phyloP scores from a whole-genome alignment of 73 alveolate genomes.

The Paramecium sonneborni region DNA sequence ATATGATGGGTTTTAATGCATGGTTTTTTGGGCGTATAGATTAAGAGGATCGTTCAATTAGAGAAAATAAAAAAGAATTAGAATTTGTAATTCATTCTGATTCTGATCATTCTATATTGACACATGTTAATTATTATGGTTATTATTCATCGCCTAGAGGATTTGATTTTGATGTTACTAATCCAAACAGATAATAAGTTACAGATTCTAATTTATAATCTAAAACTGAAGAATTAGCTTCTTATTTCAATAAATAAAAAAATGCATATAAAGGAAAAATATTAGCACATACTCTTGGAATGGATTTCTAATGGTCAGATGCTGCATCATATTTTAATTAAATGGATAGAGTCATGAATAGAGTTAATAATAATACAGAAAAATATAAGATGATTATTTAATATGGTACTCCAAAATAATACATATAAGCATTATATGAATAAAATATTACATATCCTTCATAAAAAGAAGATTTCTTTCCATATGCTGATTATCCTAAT shows the following conservation, averaged over 20 bases:
- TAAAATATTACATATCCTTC: conserved; percentile 69
- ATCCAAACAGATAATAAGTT: not conserved
- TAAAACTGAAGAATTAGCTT: conserved; percentile 66
- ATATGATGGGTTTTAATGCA: conserved; percentile 93
- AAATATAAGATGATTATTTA: conserved; percentile 50
- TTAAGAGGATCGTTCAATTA: conserved; percentile 77
- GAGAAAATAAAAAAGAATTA: conserved; percentile 81
- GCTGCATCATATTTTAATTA: conserved; percentile 73
- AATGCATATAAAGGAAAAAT: conserved; percentile 74
- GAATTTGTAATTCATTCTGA: conserved; percentile 90
- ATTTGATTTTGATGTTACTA: conserved; percentile 27
- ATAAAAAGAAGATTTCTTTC: conserved; percentile 85
- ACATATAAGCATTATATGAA: conserved; percentile 68
- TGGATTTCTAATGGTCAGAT: conserved; percentile 81
- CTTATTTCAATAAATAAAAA: conserved; percentile 68
- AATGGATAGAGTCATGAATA: conserved; percentile 75
- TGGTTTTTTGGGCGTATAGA: conserved; percentile 90
- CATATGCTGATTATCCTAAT: conserved; percentile 76
- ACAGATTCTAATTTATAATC: not conserved
- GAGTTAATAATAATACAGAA: conserved; percentile 66
- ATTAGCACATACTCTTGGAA: conserved; percentile 78
- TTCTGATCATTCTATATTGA: not conserved
- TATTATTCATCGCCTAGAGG: conserved; percentile 45
- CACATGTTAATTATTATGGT: conserved; percentile 55
- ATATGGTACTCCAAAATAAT: conserved; percentile 81